phyloP scores from a whole-genome alignment of 176 grass and related monocot genomes.

The Oropetium thomaeum region DNA sequence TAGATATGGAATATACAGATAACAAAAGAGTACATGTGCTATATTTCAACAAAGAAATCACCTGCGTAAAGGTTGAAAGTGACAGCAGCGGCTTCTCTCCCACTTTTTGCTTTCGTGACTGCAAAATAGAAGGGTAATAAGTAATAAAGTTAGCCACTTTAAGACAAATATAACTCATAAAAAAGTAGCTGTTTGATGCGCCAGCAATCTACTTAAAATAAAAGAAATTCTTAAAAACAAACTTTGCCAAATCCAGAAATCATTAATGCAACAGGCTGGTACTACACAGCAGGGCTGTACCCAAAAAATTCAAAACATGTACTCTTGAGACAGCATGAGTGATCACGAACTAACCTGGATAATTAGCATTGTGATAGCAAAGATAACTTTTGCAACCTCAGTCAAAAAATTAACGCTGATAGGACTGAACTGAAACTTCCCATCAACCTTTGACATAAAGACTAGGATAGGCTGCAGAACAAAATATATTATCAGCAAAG shows the following conservation, averaged over 20 bases:
- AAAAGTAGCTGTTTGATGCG: constrained; percentile 13
- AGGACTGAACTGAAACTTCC: constrained; percentile 95
- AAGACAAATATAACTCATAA: constrained; percentile 8
- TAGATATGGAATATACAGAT: constrained; percentile 6
- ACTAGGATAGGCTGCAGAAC: constrained; percentile 90
- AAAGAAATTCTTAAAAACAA: not conserved
- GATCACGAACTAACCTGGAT: constrained; percentile 63
- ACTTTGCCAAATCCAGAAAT: constrained; percentile 11
- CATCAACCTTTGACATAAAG: constrained; percentile 98
- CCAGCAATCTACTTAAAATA: not conserved
- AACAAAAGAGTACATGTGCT: constrained; percentile 7
- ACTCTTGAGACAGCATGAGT: constrained; percentile 23
- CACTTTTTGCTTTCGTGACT: constrained; percentile 94
- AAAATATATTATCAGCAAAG: constrained; percentile 16
- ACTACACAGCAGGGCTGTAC: not conserved
- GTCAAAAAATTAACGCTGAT: constrained; percentile 95
- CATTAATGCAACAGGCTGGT: constrained; percentile 1
- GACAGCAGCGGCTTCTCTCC: constrained; percentile 94
- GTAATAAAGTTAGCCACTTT: constrained; percentile 7
- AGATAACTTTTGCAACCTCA: constrained; percentile 78
- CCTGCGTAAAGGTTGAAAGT: constrained; percentile 95
- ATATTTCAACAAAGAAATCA: constrained; percentile 35
- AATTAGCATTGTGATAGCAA: constrained; percentile 89
- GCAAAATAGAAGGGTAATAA: constrained; percentile 37
- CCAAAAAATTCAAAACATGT: constrained; percentile 13